Conservation (phyloP, 2,329 filamentous ascomycete species). For the Camillea tinctor region DNA sequence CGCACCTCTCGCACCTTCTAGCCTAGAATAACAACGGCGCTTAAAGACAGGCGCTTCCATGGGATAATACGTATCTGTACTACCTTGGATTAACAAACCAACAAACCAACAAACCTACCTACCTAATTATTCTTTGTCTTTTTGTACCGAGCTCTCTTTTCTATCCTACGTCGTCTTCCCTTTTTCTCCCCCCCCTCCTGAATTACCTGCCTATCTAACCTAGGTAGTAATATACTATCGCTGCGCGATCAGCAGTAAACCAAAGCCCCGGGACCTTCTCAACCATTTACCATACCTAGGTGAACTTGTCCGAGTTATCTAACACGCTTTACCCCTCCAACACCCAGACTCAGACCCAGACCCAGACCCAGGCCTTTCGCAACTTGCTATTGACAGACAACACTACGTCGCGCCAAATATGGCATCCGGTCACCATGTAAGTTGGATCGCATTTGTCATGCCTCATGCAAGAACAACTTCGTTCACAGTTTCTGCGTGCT, state of each 20-base stretch:
- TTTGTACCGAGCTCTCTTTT: not conserved
- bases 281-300: not conserved
- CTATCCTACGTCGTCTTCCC: too few species aligned
- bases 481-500: conserved; percentile 4
- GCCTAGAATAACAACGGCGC: conserved; percentile 22
- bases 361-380: too few species aligned
- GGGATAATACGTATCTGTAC: not conserved
- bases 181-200: too few species aligned
- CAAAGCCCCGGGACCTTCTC: not conserved
- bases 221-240: not conserved
- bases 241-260: not conserved
- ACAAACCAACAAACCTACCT: too few species aligned
- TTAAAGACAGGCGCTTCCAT: conserved; percentile 21
- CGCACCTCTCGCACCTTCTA: conserved; percentile 5
- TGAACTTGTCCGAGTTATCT: not conserved
- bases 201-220: not conserved
- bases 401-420: too few species aligned
- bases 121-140: too few species aligned
- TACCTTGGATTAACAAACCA: conserved; percentile 10
- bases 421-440: conserved; percentile 47
- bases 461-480: not conserved
- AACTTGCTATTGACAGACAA: not conserved
- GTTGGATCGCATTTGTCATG: conserved; percentile 11
- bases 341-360: too few species aligned
- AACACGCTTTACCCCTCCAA: not conserved